Evolutionary conservation across 352 stramenopile genomes (phyloP).

Genomic region (Albugo laibachii): DNA sequence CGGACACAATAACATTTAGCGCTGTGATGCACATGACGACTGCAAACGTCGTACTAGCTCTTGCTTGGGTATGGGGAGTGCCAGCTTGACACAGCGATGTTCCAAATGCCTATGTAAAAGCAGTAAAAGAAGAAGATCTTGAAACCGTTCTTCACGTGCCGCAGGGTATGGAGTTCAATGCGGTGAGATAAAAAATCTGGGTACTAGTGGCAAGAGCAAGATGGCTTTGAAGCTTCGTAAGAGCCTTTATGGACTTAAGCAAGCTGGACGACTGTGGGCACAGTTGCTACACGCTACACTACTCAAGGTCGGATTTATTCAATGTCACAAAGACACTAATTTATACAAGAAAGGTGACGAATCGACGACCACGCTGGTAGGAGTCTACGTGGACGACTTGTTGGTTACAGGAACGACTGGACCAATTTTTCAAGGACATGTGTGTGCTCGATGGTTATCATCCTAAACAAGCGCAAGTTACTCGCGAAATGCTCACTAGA

Average conservation of each 20-base stretch:
- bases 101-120: slow-evolving; percentile 16
- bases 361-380: too few species aligned
- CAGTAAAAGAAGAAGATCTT: slow-evolving; percentile 2
- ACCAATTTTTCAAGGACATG: too few species aligned
- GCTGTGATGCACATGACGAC: slow-evolving; percentile 14
- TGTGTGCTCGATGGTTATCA: too few species aligned
- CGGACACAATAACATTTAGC: slow-evolving; percentile 4
- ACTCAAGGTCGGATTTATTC: too few species aligned
- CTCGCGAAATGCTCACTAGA: too few species aligned
- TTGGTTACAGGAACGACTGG: too few species aligned
- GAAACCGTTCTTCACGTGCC: slow-evolving; percentile 10
- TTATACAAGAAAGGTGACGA: too few species aligned
- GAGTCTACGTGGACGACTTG: too few species aligned
- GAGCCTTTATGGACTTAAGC: slow-evolving; percentile 15
- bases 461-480: too few species aligned
- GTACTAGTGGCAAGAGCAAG: slow-evolving; percentile 2
- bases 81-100: slow-evolving; percentile 12
- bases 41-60: slow-evolving; percentile 7
- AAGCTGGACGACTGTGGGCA: slow-evolving; percentile 14
- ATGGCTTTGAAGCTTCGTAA: slow-evolving; percentile 6
- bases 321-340: too few species aligned
- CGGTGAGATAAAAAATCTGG: slow-evolving; percentile 4
- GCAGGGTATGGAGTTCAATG: slow-evolving; percentile 5
- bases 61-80: slow-evolving; percentile 7
- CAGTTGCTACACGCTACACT: too few species aligned